Evolutionary conservation across 2,329 filamentous ascomycete genomes (phyloP).

Genomic region (Talaromyces albobiverticillius): DNA sequence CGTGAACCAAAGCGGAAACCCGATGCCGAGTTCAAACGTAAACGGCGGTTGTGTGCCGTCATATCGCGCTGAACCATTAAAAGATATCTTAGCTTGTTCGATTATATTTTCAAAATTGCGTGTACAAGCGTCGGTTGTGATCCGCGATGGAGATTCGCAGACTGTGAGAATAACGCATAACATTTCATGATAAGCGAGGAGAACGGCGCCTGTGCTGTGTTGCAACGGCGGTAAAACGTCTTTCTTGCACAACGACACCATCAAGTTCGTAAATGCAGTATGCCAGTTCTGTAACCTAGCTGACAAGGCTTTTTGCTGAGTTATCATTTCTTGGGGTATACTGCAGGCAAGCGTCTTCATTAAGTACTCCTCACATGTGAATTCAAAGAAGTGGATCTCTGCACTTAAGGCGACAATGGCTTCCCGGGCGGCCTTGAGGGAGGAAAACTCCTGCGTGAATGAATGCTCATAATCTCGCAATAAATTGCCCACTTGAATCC

Average conservation of each 20-base stretch:
- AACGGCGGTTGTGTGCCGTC: conserved; percentile 28
- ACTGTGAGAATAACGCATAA: conserved; percentile 21
- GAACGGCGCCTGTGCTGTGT: conserved; percentile 20
- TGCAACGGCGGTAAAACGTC: conserved; percentile 17
- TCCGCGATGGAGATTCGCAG: conserved; percentile 21
- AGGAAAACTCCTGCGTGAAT: conserved; percentile 15
- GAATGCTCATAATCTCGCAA: conserved; percentile 15
- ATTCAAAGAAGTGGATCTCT: conserved; percentile 25
- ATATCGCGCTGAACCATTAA: conserved; percentile 17
- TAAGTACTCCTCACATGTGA: conserved; percentile 19
- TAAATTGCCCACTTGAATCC: conserved; percentile 15
- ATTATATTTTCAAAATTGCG: conserved; percentile 13
- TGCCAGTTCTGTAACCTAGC: conserved; percentile 23
- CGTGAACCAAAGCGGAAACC: conserved; percentile 30
- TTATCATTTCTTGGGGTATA: conserved; percentile 18
- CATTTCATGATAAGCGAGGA: conserved; percentile 25
- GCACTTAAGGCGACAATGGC: conserved; percentile 22
- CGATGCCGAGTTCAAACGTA: conserved; percentile 30
- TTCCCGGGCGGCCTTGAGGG: conserved; percentile 26
- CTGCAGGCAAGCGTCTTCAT: conserved; percentile 5
- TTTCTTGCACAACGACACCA: conserved; percentile 5
- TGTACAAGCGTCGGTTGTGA: conserved; percentile 21
- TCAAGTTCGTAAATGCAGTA: conserved; percentile 20
- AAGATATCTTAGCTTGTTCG: conserved; percentile 7
- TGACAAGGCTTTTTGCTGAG: conserved; percentile 17